Conservation (phyloP, 2,329 filamentous ascomycete genomes). For the Cytospora mali region DNA sequence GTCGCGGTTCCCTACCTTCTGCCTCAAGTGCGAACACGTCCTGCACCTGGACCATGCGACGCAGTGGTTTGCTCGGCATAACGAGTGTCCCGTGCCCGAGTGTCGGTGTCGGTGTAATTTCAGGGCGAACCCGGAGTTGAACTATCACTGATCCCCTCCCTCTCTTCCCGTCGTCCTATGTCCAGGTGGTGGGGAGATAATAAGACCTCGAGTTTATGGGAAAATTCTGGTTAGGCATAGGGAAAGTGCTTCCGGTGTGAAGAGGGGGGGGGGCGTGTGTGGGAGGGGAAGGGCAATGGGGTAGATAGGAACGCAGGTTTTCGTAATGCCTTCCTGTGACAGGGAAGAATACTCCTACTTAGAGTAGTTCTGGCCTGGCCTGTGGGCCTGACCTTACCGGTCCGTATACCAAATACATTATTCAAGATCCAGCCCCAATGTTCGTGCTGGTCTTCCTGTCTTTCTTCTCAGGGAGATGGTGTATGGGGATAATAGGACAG, state of each 20-base stretch:
- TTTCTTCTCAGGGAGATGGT: no score
- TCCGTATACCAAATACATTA: not conserved
- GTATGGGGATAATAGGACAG: no score
- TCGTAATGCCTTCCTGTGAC: not conserved
- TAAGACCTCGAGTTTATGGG: not conserved
- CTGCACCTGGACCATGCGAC: slow-evolving; percentile 68
- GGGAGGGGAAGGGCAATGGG: no score
- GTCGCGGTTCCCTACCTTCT: slow-evolving; percentile 69
- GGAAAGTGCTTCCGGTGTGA: not conserved
- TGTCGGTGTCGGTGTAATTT: slow-evolving; percentile 68
- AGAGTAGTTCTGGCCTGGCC: not conserved
- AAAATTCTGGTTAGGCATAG: not conserved
- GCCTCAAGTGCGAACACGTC: slow-evolving; percentile 68
- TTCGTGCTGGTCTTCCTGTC: no score
- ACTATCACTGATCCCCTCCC: slow-evolving; percentile 52
- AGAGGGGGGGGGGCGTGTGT: no score
- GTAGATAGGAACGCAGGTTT: not conserved
- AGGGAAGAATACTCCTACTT: not conserved
- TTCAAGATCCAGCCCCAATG: no score
- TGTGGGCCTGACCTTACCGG: not conserved
- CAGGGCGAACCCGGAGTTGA: slow-evolving; percentile 60
- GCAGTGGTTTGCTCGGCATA: slow-evolving; percentile 67
- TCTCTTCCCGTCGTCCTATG: not conserved
- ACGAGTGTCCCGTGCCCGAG: slow-evolving; percentile 69
- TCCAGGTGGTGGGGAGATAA: not conserved